phyloP scores from a whole-genome alignment of 2,329 filamentous ascomycete species.

The Hypoxylon sp. region DNA sequence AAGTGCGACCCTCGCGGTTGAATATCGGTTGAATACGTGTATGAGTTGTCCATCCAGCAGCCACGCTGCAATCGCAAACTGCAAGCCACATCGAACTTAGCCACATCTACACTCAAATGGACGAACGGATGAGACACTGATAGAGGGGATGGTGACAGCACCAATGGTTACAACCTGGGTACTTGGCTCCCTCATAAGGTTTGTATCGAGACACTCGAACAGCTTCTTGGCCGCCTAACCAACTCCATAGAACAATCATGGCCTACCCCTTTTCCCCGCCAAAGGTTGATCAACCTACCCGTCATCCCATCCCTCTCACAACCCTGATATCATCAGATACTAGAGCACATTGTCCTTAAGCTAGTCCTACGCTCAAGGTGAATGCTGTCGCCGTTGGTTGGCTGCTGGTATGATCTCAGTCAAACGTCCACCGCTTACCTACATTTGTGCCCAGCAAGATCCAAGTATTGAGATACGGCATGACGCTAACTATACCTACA shows the following conservation, averaged over 20 bases:
- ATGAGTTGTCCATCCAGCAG: neutral
- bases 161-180: neutral
- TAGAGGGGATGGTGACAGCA: neutral
- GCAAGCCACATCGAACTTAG: conserved; percentile 13
- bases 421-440: conserved; percentile 15
- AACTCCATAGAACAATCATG: neutral
- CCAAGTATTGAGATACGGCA: neutral
- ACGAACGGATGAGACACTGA: too few relatives aligned
- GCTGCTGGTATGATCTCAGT: conserved; percentile 7
- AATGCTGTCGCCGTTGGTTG: conserved; percentile 1
- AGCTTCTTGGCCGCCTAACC: neutral
- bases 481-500: conserved; percentile 1
- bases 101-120: neutral
- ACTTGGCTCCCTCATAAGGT: neutral
- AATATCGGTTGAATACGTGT: conserved; percentile 21
- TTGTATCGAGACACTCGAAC: conserved; percentile 1
- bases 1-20: conserved; percentile 7
- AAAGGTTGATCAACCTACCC: neutral
- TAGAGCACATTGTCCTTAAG: neutral
- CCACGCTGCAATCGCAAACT: neutral
- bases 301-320: neutral
- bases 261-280: neutral
- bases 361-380: neutral
- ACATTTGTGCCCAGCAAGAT: conserved; percentile 7
- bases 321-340: neutral